phyloP scores from a whole-genome alignment of 495 filamentous ascomycete species.

The Staphylotrichum tortipilum region DNA sequence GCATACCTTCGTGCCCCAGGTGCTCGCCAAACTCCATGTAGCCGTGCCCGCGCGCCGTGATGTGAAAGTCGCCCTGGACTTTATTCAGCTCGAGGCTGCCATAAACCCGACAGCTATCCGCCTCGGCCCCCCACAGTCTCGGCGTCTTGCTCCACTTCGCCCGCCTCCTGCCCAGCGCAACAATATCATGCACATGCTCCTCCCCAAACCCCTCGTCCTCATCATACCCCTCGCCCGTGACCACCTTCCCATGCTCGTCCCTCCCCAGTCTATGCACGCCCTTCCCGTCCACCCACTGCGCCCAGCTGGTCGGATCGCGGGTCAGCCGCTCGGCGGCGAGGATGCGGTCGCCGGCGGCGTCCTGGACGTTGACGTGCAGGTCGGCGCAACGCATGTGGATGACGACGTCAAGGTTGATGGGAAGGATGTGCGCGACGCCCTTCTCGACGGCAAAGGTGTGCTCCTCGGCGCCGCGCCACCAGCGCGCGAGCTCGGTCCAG shows the following conservation, averaged over 20 bases:
- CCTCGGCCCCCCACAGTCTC: slow-evolving; percentile 45
- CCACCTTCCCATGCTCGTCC: slow-evolving; percentile 35
- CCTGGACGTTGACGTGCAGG: slow-evolving; percentile 94
- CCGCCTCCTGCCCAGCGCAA: slow-evolving; percentile 48
- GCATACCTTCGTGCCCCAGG: slow-evolving; percentile 71
- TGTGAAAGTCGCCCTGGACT: slow-evolving; percentile 97
- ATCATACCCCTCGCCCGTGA: slow-evolving; percentile 48
- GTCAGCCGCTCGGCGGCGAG: slow-evolving; percentile 67
- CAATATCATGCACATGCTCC: slow-evolving; percentile 66
- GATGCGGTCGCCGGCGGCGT: slow-evolving; percentile 85
- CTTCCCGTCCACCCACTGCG: slow-evolving; percentile 65
- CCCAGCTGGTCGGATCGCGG: slow-evolving; percentile 71
- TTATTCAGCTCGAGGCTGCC: slow-evolving; percentile 88
- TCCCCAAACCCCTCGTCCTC: slow-evolving; percentile 54
- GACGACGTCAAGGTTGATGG: slow-evolving; percentile 93
- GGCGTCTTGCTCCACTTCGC: slow-evolving; percentile 67
- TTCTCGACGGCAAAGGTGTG: slow-evolving; percentile 95
- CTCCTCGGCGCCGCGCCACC: slow-evolving; percentile 72
- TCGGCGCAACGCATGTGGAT: slow-evolving; percentile 83
- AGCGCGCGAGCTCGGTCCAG: slow-evolving; percentile 66
- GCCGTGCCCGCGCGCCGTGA: slow-evolving; percentile 90
- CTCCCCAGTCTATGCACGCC: slow-evolving; percentile 58
- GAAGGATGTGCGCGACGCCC: slow-evolving; percentile 73
- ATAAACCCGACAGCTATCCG: slow-evolving; percentile 73
- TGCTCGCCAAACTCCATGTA: slow-evolving; percentile 74